These are phyloP conservation scores for Aristolochia fimbriata DNA, from an alignment of 164 flowering plant species.

Conservation along the genomic window DNA sequence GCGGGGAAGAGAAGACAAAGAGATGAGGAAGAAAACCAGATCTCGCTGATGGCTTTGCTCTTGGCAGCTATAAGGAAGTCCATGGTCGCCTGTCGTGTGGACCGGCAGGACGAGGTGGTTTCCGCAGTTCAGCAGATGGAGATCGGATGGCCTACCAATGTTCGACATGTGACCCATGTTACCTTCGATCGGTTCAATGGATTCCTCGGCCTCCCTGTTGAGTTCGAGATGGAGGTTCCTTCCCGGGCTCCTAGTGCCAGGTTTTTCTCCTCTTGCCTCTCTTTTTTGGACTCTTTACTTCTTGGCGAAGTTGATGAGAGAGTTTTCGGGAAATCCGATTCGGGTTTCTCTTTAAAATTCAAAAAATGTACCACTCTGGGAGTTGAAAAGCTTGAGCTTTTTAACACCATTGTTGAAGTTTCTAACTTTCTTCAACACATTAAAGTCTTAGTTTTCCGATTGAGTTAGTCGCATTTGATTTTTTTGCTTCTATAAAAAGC, in stretches of 20 bases:
- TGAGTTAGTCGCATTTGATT: too few relatives aligned
- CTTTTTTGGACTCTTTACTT: conserved; percentile 1
- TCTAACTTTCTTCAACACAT: too few relatives aligned
- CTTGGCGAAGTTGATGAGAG: background rate
- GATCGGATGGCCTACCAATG: conserved; percentile 94
- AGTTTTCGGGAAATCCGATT: too few relatives aligned
- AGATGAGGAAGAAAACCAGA: conserved; percentile 38
- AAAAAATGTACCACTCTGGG: too few relatives aligned
- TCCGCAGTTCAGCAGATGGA: conserved; percentile 61
- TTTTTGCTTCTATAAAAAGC: too few relatives aligned
- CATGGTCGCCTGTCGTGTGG: conserved; percentile 76
- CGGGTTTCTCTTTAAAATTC: too few relatives aligned
- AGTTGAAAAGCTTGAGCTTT: too few relatives aligned
- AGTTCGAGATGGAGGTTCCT: conserved; percentile 82
- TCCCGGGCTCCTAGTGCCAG: conserved; percentile 85
- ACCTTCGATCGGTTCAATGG: conserved; percentile 95
- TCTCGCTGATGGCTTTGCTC: conserved; percentile 50
- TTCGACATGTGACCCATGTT: conserved; percentile 80
- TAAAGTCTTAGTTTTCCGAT: too few relatives aligned
- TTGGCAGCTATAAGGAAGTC: conserved; percentile 74
- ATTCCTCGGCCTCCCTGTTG: conserved; percentile 89
- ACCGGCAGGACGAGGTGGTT: conserved; percentile 38
- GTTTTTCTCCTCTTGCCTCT: conserved; percentile 30
- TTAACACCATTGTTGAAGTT: too few relatives aligned
- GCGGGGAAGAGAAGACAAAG: conserved; percentile 18